Evolutionary conservation across 352 stramenopile genomes (phyloP).

Genomic region (Aphanomyces stellatus): DNA sequence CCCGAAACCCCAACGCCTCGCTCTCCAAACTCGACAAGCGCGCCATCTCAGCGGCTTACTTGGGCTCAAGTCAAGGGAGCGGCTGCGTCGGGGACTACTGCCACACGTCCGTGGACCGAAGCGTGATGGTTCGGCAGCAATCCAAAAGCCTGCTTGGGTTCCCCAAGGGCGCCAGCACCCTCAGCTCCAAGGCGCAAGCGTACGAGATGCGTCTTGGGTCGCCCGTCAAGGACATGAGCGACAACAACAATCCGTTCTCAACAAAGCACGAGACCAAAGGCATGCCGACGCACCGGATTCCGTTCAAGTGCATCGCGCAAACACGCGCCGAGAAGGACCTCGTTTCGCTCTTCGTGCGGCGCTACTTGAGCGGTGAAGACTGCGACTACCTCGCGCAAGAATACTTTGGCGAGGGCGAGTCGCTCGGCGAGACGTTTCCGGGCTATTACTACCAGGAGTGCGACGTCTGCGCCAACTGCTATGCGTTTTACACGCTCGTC

Average conservation of each 20-base stretch:
- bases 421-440: constrained; percentile 60
- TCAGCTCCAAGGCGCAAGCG: background rate
- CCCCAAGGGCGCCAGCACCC: background rate
- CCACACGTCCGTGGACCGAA: constrained; percentile 28
- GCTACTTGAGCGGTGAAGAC: constrained; percentile 65
- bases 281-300: constrained; percentile 34
- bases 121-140: background rate
- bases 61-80: constrained; percentile 64
- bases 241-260: constrained; percentile 15
- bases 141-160: constrained; percentile 4
- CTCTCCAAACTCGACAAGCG: constrained; percentile 47
- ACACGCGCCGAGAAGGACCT: constrained; percentile 70
- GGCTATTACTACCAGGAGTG: constrained; percentile 80
- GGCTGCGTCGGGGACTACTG: constrained; percentile 70
- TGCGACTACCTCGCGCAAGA: constrained; percentile 64
- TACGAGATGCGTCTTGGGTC: background rate
- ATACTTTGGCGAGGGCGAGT: constrained; percentile 57
- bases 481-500: constrained; percentile 67
- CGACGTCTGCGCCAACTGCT: constrained; percentile 70
- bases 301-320: constrained; percentile 75
- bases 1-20: constrained; percentile 42
- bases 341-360: constrained; percentile 66
- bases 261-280: background rate
- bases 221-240: constrained; percentile 16
- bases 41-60: constrained; percentile 46